A percentile compares a stretch with the other conserved stretches of the same genome.
These are phyloP conservation scores for Didymella pomorum DNA, from an alignment of 2,329 filamentous ascomycete species.

Conservation along the genomic window DNA sequence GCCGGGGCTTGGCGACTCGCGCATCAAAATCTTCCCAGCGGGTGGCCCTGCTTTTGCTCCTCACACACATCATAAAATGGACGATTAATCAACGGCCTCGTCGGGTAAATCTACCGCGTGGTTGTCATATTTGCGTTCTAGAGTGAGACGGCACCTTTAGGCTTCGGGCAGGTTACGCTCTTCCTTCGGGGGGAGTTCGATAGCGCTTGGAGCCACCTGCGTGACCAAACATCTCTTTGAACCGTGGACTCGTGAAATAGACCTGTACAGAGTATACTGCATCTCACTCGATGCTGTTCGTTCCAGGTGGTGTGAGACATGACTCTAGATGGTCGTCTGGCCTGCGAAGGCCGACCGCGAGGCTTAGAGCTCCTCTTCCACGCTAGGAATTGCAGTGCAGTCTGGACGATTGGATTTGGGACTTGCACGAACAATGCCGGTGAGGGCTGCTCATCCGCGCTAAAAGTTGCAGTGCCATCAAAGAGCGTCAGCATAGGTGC, in stretches of 20 bases:
- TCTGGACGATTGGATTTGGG: no score
- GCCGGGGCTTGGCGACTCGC: constrained; percentile 23
- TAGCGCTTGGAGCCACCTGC: constrained; percentile 49
- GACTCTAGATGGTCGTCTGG: no score
- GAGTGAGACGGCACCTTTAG: constrained; percentile 50
- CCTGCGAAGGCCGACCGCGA: no score
- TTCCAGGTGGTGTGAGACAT: no score
- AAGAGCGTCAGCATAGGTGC: no score
- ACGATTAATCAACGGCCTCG: constrained; percentile 58
- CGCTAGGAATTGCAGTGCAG: no score
- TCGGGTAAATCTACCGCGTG: constrained; percentile 44
- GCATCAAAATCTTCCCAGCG: constrained; percentile 31
- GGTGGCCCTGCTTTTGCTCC: constrained; percentile 25
- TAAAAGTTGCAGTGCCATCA: no score
- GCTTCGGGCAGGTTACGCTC: constrained; percentile 41
- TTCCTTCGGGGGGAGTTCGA: constrained; percentile 33
- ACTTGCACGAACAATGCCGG: no score
- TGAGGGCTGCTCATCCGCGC: no score
- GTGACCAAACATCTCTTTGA: constrained; percentile 46
- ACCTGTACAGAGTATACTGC: no score
- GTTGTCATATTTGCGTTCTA: constrained; percentile 58
- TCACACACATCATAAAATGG: constrained; percentile 54
- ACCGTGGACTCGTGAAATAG: neutral
- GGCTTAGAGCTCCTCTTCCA: no score
- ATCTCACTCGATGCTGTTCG: no score